Conservation (phyloP, 2,329 filamentous ascomycete genomes). For the Paramyrothecium sp. region DNA sequence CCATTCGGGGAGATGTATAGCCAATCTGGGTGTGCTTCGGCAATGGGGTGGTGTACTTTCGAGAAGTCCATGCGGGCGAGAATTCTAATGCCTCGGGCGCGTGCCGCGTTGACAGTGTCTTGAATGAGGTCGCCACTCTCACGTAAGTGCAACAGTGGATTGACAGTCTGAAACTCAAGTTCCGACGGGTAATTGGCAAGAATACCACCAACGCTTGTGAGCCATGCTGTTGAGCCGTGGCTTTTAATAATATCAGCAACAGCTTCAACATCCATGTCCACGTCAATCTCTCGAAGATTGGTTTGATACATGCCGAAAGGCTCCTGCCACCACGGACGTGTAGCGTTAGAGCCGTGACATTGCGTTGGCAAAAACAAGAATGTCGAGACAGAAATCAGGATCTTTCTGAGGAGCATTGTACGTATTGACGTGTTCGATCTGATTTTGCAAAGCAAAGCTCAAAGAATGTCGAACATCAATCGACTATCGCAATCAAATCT, state of each 20-base stretch:
- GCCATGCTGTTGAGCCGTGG: slow-evolving; percentile 10
- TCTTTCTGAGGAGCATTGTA: no score
- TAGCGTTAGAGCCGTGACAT: no score
- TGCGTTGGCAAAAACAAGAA: no score
- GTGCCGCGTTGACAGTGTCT: slow-evolving; percentile 9
- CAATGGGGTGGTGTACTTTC: slow-evolving; percentile 8
- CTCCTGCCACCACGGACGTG: slow-evolving; percentile 7
- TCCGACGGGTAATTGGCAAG: slow-evolving; percentile 11
- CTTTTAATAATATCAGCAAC: slow-evolving; percentile 8
- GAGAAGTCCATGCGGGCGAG: slow-evolving; percentile 15
- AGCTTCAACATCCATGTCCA: slow-evolving; percentile 10
- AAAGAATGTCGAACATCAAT: no score
- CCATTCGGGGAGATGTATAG: slow-evolving; percentile 10
- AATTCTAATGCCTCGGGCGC: slow-evolving; percentile 5
- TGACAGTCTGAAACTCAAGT: slow-evolving; percentile 8
- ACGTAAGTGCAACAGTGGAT: slow-evolving; percentile 6
- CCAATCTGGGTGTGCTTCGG: slow-evolving; percentile 13
- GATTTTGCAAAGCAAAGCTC: no score
- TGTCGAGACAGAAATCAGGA: no score
- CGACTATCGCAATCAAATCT: no score
- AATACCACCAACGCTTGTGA: slow-evolving; percentile 12
- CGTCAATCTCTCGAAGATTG: slow-evolving; percentile 14
- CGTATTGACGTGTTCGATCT: no score
- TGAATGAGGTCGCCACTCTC: slow-evolving; percentile 11
- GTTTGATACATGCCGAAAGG: slow-evolving; percentile 15